phyloP scores from a whole-genome alignment of 768 basidiomycete genomes.

The Galerina marginata region DNA sequence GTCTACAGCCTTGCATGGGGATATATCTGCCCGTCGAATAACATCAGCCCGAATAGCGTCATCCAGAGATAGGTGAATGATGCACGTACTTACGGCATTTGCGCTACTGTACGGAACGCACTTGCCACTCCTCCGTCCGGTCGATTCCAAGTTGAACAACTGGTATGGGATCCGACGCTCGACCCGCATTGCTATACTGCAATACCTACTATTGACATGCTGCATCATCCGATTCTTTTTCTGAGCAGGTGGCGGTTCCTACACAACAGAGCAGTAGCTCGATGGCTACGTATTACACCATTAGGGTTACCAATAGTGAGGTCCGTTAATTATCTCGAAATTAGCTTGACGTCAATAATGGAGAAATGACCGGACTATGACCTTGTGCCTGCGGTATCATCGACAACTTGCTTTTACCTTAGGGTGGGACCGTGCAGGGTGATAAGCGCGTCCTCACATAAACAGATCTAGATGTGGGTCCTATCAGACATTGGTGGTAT shows the following conservation, averaged over 20 bases:
- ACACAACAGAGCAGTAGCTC: too few species aligned
- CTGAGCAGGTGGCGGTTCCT: too few species aligned
- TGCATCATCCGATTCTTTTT: too few species aligned
- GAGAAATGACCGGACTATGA: constrained; percentile 14
- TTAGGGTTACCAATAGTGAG: background rate
- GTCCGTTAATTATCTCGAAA: constrained; percentile 8
- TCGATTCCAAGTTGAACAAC: background rate
- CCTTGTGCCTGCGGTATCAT: background rate
- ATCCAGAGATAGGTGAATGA: constrained; percentile 28
- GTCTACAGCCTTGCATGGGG: constrained; percentile 14
- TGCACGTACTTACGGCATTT: constrained; percentile 24
- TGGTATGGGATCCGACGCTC: too few species aligned
- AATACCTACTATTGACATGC: too few species aligned
- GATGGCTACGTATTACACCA: too few species aligned
- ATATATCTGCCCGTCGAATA: constrained; percentile 16
- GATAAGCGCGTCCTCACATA: background rate
- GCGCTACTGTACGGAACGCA: background rate
- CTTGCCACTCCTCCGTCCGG: constrained; percentile 1
- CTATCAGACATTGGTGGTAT: background rate
- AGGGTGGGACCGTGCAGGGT: constrained; percentile 6
- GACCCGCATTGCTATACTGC: too few species aligned
- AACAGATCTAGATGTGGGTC: background rate
- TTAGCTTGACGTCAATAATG: constrained; percentile 16
- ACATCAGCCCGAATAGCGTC: constrained; percentile 32
- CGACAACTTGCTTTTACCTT: background rate